A percentile compares a stretch with the other conserved stretches of the same genome.
Conservation (phyloP, 1,139 yeast species). For the Pichia sp. region DNA sequence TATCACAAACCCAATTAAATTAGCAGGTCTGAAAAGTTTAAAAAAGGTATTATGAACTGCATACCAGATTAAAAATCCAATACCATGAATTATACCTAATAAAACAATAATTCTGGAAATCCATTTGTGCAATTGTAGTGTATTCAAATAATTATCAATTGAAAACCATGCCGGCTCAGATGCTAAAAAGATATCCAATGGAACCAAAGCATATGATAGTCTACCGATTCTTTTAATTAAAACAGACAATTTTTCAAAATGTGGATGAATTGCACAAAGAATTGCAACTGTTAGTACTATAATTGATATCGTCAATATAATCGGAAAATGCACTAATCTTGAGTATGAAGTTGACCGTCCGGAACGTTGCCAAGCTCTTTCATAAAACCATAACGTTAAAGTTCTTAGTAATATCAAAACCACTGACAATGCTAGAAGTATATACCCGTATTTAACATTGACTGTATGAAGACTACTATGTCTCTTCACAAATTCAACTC, state of each 20-base stretch:
- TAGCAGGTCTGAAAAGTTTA: conserved; percentile 41
- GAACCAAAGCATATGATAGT: conserved; percentile 57
- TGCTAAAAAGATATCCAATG: conserved; percentile 55
- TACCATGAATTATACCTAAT: conserved; percentile 49
- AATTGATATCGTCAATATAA: conserved; percentile 14
- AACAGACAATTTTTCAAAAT: conserved; percentile 19
- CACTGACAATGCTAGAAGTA: conserved; percentile 20
- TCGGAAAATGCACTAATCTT: conserved; percentile 20
- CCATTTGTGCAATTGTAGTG: conserved; percentile 73
- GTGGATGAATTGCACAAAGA: conserved; percentile 18
- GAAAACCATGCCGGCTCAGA: conserved; percentile 57
- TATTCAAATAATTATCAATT: conserved; percentile 47
- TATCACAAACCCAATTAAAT: conserved; percentile 58
- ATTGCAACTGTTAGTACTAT: conserved; percentile 8
- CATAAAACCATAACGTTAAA: conserved; percentile 19
- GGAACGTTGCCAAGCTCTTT: conserved; percentile 24
- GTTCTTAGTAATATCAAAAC: conserved; percentile 21
- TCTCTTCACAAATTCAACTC: conserved; percentile 16
- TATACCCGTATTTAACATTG: conserved; percentile 29
- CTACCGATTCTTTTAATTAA: conserved; percentile 44
- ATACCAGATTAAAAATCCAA: conserved; percentile 50
- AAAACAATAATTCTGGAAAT: conserved; percentile 57
- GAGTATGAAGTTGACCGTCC: conserved; percentile 28
- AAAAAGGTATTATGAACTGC: conserved; percentile 29
- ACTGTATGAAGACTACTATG: conserved; percentile 26